Base-by-base conservation (phyloP, 2,329 filamentous ascomycete genomes). In the Ophiostoma montium region DNA sequence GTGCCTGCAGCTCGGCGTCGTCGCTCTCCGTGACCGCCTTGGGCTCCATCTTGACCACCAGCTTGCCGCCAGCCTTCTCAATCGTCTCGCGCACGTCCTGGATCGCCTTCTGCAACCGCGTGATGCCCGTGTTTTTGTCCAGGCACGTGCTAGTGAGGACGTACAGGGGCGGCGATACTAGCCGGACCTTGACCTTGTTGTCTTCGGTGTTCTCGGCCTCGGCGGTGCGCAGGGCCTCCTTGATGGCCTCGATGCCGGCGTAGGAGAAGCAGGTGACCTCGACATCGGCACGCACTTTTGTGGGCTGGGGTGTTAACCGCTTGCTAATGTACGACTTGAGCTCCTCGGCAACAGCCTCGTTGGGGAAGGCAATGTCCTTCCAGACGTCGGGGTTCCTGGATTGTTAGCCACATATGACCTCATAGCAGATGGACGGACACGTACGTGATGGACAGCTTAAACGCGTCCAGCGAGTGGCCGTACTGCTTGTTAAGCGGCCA, bases 11-110 rank as follows among this genome's bases (percentile, higher is more conserved):
- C 68, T 95, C 89, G 23, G 90, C 92, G 62, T 98, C 92, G 61
- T 98, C 94, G 66, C 88, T 94, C 75, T 96, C 94, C 1, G 92
- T 98, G 54, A 98, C 92, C 5, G 94, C 92, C 80, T 96, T 96
- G 58, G 92, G 92, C 61, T 92, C 89, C 92, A 98, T 98, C 80
- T 94, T 95, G 59, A 95, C 84, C 39, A 82, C 76, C 62, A 90
- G 84, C 62, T 79, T 80, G 53, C 92, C 92, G 48, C 85, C 85
- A 1, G 84, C 77, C 42, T 67, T 72, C 63, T 81, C 78, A 63
- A 98, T 98, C 65, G 76, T 88, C 61, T 71, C 76, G 59, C 84
- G 77, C 60, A 98, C 89, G 59, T 89, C 86, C 60, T 84, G 74
- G 59, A 98, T 98, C 16, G 92, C 87, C 62, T 87, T 82, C 66